Evolutionary conservation across 768 basidiomycete species (phyloP).

Genomic region (Saitozyma podzolica): DNA sequence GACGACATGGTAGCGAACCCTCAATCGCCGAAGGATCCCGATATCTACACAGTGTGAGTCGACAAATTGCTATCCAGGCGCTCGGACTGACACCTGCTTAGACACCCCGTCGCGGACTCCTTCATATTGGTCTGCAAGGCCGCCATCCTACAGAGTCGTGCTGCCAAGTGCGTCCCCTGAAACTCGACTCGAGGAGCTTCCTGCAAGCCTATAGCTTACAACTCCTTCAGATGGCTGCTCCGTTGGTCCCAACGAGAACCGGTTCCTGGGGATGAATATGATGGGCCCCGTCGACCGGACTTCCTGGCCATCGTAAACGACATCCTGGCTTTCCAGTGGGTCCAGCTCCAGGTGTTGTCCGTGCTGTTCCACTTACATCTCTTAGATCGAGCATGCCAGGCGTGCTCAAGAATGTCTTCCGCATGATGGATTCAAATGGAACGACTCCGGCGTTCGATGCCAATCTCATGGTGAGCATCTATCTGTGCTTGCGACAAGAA

Average conservation of each 20-base stretch:
- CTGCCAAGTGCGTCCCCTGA: neutral
- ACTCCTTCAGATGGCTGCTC: constrained; percentile 13
- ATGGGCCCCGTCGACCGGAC: constrained; percentile 9
- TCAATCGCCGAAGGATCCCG: constrained; percentile 19
- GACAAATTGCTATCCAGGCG: neutral
- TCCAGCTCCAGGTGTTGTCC: neutral
- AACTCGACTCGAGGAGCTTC: neutral
- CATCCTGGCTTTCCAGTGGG: constrained; percentile 33
- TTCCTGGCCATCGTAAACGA: constrained; percentile 22
- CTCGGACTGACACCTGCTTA: constrained; percentile 4
- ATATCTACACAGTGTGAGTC: constrained; percentile 27
- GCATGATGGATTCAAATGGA: constrained; percentile 10
- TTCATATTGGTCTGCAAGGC: constrained; percentile 37
- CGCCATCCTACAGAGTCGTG: constrained; percentile 13
- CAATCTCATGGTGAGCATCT: constrained; percentile 12
- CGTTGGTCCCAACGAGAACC: constrained; percentile 35
- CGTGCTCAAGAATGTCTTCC: constrained; percentile 26
- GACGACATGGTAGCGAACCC: constrained; percentile 23
- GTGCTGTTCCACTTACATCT: neutral
- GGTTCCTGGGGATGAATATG: constrained; percentile 20
- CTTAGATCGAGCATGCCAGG: constrained; percentile 9
- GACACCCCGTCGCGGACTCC: constrained; percentile 37
- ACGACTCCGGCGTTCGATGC: constrained; percentile 13
- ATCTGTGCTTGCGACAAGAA: neutral
- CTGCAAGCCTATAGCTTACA: neutral